Evolutionary conservation across 2,329 filamentous ascomycete species (phyloP).

Genomic region (Cryphonectria parasitica): DNA sequence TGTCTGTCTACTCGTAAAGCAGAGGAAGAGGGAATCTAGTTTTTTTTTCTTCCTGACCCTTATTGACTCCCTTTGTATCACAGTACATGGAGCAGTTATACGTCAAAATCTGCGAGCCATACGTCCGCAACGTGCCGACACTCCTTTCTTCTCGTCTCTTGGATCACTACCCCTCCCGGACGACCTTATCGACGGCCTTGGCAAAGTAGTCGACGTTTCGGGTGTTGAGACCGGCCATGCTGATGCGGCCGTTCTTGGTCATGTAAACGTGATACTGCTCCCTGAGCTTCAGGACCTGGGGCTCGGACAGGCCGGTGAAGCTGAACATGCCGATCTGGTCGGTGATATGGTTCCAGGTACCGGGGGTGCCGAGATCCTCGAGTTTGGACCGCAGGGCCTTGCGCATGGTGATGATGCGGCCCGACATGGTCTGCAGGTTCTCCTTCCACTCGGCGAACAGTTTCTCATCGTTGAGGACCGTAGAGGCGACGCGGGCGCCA

Average conservation of each 20-base stretch:
- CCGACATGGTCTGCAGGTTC: constrained; percentile 91
- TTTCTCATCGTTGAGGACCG: constrained; percentile 78
- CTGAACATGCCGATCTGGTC: constrained; percentile 99
- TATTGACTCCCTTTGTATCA: neutral
- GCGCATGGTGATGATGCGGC: constrained; percentile 92
- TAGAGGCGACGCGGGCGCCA: constrained; percentile 84
- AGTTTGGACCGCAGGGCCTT: constrained; percentile 76
- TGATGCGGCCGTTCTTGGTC: constrained; percentile 98
- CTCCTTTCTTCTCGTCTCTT: neutral
- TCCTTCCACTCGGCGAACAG: constrained; percentile 93
- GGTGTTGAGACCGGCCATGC: constrained; percentile 96
- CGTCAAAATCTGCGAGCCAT: neutral
- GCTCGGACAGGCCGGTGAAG: constrained; percentile 79
- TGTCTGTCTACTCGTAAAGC: neutral
- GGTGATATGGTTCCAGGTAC: constrained; percentile 95
- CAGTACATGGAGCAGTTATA: neutral
- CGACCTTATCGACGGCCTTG: constrained; percentile 83
- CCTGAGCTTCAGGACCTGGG: constrained; percentile 72
- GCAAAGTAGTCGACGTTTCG: constrained; percentile 93
- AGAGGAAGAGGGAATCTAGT: neutral
- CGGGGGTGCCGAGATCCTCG: constrained; percentile 83
- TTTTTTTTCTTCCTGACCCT: neutral
- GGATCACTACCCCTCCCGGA: constrained; percentile 53
- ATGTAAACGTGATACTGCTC: constrained; percentile 80
- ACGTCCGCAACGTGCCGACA: neutral